Evolutionary conservation across 2,329 filamentous ascomycete species (phyloP), one percentile per base, ranked within the genome.

Genomic region (Hirsutella minnesotensis): DNA sequence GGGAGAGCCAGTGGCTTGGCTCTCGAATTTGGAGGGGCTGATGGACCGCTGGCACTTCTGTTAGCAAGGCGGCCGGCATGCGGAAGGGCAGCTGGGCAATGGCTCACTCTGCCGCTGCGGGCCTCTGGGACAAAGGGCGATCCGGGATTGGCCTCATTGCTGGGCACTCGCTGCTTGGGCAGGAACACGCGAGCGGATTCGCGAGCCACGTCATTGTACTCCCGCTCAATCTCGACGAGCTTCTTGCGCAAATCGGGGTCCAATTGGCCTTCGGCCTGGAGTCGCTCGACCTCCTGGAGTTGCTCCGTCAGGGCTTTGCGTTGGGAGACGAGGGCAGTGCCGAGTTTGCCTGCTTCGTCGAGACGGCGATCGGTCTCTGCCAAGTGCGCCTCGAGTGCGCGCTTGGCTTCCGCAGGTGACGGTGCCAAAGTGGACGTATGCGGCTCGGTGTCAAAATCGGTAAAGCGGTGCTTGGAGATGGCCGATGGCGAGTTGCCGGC

Each of bases 161-260:
- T 88, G 16, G 83, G 77, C 19, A 86, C 77, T 55, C 87, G 77
- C 60, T 88, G 88, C 52, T 92, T 92, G 29, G 80, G 84, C 46
- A 96, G 67, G 59, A 95, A 90, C 3, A 86, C 88, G 50, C 90
- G 77, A 36, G 90, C 87, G 39, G 85, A 92, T 60, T 96, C 90
- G 48, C 83, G 76, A 12, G 89, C 88, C 38, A 96, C 81, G 57
- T 95, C 89, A 60, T 94, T 90, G 66, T 94, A 96, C 56, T 98
- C 92, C 61, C 79, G 86, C 62, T 98, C 92, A 46, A 98, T 79
- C 49, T 94, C 88, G 13, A 79, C 73, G 42, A 98, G 73, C 63
- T 85, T 88, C 55, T 83, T 76, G 46, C 84, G 85, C 54, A 98
- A 68, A 51, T 95, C 89, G 3, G 85, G 79, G 0, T 82, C 81